Evolutionary conservation across 164 flowering plant genomes (phyloP).

Genomic region (Umbilicus rupestris): DNA sequence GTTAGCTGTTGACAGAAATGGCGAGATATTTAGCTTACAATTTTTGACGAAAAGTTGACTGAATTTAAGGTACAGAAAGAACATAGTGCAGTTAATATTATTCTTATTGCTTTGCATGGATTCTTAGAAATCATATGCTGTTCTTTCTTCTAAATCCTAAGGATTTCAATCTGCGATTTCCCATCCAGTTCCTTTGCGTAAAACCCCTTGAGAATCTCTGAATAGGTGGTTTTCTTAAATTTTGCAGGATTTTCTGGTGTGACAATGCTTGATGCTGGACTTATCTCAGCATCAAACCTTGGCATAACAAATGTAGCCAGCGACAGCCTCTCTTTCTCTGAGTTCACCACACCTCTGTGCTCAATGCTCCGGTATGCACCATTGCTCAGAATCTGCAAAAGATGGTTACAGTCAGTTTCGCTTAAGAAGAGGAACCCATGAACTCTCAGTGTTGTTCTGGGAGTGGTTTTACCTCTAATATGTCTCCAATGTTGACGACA

Average conservation of each 20-base stretch:
- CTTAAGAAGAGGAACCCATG: no score
- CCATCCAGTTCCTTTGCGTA: slow-evolving; percentile 16
- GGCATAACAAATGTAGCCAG: slow-evolving; percentile 28
- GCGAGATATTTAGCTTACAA: no score
- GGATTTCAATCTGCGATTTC: slow-evolving; percentile 21
- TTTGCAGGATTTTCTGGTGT: slow-evolving; percentile 20
- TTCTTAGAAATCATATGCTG: background rate
- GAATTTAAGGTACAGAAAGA: no score
- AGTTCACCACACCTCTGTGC: slow-evolving; percentile 28
- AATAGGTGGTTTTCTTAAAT: slow-evolving; percentile 16
- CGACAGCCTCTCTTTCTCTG: slow-evolving; percentile 29
- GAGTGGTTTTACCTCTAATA: slow-evolving; percentile 25
- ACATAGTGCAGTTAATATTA: no score
- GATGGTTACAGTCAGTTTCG: no score
- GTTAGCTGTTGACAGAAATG: no score
- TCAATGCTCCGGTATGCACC: slow-evolving; percentile 30
- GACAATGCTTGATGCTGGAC: slow-evolving; percentile 17
- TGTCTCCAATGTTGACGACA: slow-evolving; percentile 34
- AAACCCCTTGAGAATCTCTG: slow-evolving; percentile 19
- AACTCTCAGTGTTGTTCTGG: no score
- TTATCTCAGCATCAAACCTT: slow-evolving; percentile 20
- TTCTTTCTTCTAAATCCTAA: background rate
- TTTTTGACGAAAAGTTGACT: no score
- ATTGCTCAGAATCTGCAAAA: slow-evolving; percentile 29
- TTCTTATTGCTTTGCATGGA: no score